Evolutionary conservation across 768 basidiomycete genomes (phyloP).

Genomic region (Pisolithus albus): DNA sequence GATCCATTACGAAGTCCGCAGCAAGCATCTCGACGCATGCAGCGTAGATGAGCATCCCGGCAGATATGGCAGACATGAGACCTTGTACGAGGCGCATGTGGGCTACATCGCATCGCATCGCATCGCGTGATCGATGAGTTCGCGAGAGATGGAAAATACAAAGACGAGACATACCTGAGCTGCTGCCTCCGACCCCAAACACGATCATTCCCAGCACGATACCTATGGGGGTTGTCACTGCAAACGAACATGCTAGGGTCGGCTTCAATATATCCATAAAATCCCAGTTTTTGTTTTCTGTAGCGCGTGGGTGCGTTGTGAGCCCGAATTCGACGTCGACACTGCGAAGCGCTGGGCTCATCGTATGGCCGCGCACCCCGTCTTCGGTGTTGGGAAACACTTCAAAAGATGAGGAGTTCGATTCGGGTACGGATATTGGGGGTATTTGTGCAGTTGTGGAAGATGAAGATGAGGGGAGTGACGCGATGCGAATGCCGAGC

Average conservation of each 20-base stretch:
- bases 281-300: neutral
- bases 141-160: neutral
- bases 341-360: neutral
- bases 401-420: neutral
- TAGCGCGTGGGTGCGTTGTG: neutral
- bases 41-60: constrained; percentile 79
- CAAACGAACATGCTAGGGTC: constrained; percentile 56
- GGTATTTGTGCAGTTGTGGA: no score
- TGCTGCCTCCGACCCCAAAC: constrained; percentile 32
- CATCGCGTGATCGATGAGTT: neutral
- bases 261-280: constrained; percentile 38
- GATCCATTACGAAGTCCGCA: constrained; percentile 76
- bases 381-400: neutral
- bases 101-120: constrained; percentile 19
- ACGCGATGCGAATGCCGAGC: constrained; percentile 72
- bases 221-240: constrained; percentile 66
- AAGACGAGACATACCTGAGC: constrained; percentile 20
- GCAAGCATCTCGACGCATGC: constrained; percentile 85
- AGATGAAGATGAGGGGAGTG: constrained; percentile 40
- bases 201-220: constrained; percentile 52
- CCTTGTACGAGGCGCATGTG: constrained; percentile 58
- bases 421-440: no score
- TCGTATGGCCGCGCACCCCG: neutral
- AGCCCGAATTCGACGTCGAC: neutral
- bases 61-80: constrained; percentile 73